Evolutionary conservation across 306 rosid species (phyloP).

Genomic region (Styphnolobium japonicum): DNA sequence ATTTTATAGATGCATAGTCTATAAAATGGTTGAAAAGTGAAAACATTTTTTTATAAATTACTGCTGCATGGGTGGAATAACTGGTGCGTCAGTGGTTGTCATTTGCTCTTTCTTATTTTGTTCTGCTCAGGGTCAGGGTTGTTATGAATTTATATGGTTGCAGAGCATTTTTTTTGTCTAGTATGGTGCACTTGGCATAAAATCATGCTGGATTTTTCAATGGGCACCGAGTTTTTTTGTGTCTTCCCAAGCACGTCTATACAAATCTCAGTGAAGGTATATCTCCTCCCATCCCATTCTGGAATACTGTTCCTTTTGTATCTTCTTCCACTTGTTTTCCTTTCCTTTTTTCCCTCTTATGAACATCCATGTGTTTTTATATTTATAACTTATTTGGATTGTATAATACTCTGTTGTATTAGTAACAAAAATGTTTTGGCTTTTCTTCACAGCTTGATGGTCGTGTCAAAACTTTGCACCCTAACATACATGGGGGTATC

Average conservation of each 20-base stretch:
- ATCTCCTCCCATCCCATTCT: too few relatives aligned
- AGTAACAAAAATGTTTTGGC: conserved; percentile 19
- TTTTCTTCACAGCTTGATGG: conserved; percentile 77
- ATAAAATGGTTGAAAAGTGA: not conserved
- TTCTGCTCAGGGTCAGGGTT: not conserved
- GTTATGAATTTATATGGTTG: not conserved
- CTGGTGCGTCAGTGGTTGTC: not conserved
- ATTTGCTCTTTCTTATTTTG: not conserved
- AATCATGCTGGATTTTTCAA: not conserved
- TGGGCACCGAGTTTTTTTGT: not conserved
- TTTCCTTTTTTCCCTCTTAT: not conserved
- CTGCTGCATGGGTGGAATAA: not conserved
- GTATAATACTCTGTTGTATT: not conserved
- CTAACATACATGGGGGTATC: conserved; percentile 87
- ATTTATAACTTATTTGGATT: not conserved
- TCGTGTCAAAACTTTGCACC: conserved; percentile 94
- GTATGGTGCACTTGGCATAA: not conserved
- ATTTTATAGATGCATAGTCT: not conserved
- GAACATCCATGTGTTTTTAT: not conserved
- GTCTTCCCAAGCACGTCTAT: not conserved
- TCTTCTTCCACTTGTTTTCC: not conserved
- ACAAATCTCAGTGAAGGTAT: not conserved
- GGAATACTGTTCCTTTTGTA: too few relatives aligned
- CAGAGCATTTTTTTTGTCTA: not conserved
- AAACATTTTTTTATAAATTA: not conserved